Conservation (phyloP, 176 grass and related monocot species). For the Raddia distichophylla region DNA sequence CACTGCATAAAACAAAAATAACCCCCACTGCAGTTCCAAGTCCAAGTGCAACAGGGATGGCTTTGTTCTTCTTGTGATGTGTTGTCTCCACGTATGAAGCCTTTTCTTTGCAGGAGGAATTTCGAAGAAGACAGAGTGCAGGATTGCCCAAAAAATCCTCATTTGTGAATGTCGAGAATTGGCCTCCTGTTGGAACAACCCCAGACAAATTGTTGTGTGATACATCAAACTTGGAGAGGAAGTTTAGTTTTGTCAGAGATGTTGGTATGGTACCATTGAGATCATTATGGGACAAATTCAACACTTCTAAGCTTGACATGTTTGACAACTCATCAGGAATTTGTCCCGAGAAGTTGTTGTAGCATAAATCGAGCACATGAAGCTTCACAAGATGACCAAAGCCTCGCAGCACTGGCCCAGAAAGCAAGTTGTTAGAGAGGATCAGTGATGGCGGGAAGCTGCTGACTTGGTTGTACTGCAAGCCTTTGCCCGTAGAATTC, state of each 20-base stretch:
- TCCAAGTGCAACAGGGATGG: slow-evolving; percentile 41
- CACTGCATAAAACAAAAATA: slow-evolving; percentile 44
- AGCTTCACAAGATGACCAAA: slow-evolving; percentile 72
- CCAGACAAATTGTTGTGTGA: slow-evolving; percentile 73
- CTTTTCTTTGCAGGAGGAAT: slow-evolving; percentile 25
- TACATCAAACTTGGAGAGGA: slow-evolving; percentile 83
- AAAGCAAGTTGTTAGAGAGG: slow-evolving; percentile 65
- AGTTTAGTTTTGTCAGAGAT: slow-evolving; percentile 72
- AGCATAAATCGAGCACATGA: slow-evolving; percentile 64
- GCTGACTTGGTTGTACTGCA: slow-evolving; percentile 89
- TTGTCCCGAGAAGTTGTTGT: slow-evolving; percentile 74
- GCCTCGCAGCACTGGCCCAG: slow-evolving; percentile 50
- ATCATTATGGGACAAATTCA: slow-evolving; percentile 79
- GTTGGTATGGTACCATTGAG: slow-evolving; percentile 77
- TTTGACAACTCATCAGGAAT: slow-evolving; percentile 73
- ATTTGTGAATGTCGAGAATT: slow-evolving; percentile 70
- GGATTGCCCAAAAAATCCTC: slow-evolving; percentile 76
- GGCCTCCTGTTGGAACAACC: slow-evolving; percentile 71
- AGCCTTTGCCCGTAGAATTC: slow-evolving; percentile 64
- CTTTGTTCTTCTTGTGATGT: slow-evolving; percentile 51
- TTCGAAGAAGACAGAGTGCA: slow-evolving; percentile 54
- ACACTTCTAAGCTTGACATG: slow-evolving; percentile 71
- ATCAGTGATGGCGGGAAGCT: slow-evolving; percentile 82
- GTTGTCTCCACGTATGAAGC: not conserved
- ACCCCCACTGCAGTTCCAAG: slow-evolving; percentile 62